Evolutionary conservation across 2,329 filamentous ascomycete species (phyloP).

Genomic region (Xylariaceae sp.): DNA sequence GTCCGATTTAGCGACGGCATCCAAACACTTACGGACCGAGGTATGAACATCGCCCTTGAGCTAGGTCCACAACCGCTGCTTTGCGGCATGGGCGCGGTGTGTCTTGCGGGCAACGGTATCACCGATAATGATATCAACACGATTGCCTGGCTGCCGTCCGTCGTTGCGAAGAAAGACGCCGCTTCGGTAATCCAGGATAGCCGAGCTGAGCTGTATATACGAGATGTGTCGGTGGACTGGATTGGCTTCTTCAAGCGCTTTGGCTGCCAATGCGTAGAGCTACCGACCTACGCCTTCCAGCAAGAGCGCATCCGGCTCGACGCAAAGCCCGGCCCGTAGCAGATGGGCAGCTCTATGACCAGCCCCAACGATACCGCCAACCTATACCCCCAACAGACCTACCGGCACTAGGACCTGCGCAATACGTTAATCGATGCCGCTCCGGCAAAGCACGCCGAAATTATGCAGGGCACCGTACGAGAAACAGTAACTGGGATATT

Average conservation of each 20-base stretch:
- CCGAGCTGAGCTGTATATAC: conserved; percentile 33
- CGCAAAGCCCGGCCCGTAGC: neutral
- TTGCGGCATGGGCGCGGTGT: conserved; percentile 36
- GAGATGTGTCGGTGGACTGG: conserved; percentile 38
- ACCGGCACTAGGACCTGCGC: conserved; percentile 20
- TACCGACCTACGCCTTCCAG: conserved; percentile 43
- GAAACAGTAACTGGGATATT: conserved; percentile 33
- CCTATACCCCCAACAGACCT: conserved; percentile 12
- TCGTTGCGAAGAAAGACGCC: conserved; percentile 22
- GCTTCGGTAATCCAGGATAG: conserved; percentile 28
- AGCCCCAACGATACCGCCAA: too few relatives aligned
- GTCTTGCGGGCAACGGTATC: too few relatives aligned
- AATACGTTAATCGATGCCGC: conserved; percentile 24
- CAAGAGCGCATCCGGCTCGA: conserved; percentile 15
- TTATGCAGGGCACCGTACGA: conserved; percentile 32
- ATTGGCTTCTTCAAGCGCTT: conserved; percentile 36
- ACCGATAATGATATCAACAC: conserved; percentile 10
- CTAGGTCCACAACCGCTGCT: conserved; percentile 38
- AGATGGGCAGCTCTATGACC: too few relatives aligned
- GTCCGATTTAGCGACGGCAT: conserved; percentile 41
- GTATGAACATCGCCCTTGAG: conserved; percentile 39
- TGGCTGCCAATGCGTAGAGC: conserved; percentile 33
- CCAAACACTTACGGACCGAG: conserved; percentile 28
- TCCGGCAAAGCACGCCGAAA: conserved; percentile 27
- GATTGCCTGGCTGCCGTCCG: conserved; percentile 35